Conservation (phyloP, 176 grass and related monocot genomes). For the Hsuehochloa calcarea region DNA sequence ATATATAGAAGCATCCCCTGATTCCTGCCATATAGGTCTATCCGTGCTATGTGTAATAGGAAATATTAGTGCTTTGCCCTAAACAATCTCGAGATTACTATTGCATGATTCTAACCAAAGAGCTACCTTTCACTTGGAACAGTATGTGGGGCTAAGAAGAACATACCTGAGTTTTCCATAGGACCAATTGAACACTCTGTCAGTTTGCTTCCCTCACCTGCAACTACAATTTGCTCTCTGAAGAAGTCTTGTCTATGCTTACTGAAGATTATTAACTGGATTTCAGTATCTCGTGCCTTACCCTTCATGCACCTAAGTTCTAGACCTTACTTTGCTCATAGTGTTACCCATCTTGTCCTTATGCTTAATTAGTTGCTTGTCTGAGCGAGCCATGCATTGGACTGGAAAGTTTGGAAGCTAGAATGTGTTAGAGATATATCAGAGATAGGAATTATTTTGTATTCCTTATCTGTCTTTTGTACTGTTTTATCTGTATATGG, state of each 20-base stretch:
- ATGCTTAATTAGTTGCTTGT: not conserved
- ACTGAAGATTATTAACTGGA: not conserved
- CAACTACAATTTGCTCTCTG: not conserved
- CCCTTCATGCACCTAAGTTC: not conserved
- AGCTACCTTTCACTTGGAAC: not conserved
- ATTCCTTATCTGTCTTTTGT: no score
- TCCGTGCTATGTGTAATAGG: no score
- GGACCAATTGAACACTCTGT: not conserved
- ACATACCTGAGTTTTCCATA: not conserved
- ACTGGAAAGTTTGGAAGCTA: not conserved
- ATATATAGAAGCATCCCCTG: conserved; percentile 4
- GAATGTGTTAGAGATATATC: no score
- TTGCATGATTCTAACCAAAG: not conserved
- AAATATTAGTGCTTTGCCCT: not conserved
- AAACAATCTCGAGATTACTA: conserved; percentile 5
- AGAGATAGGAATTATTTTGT: no score
- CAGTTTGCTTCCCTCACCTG: not conserved
- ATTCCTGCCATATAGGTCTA: not conserved
- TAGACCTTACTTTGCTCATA: not conserved
- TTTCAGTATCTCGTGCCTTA: not conserved
- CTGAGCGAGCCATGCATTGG: not conserved
- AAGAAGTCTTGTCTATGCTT: not conserved
- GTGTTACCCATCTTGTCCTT: no score
- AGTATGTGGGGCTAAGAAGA: not conserved
- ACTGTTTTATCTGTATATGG: no score